Evolutionary conservation across 2,329 filamentous ascomycete species (phyloP).

Genomic region (Alternaria arborescens): DNA sequence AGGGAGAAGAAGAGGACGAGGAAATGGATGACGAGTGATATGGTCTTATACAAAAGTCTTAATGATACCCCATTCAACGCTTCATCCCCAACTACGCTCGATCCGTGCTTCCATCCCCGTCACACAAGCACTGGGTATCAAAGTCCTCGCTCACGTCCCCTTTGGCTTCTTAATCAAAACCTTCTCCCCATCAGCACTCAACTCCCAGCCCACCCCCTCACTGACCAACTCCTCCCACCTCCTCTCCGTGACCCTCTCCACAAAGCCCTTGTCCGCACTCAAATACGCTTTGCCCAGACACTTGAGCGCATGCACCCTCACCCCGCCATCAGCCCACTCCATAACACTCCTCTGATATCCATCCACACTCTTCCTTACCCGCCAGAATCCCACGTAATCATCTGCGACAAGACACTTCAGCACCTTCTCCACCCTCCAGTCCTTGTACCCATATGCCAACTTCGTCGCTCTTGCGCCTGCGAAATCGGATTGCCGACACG

Average conservation of each 20-base stretch:
- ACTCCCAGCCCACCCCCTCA: slow-evolving; percentile 85
- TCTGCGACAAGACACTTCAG: slow-evolving; percentile 78
- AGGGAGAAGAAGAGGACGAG: slow-evolving; percentile 57
- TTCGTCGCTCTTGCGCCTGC: slow-evolving; percentile 75
- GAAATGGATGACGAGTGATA: slow-evolving; percentile 55
- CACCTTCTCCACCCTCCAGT: slow-evolving; percentile 73
- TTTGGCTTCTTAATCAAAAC: slow-evolving; percentile 78
- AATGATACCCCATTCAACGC: slow-evolving; percentile 47
- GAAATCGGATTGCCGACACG: slow-evolving; percentile 81
- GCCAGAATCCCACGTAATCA: slow-evolving; percentile 83
- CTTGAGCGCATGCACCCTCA: slow-evolving; percentile 81
- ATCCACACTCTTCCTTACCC: slow-evolving; percentile 75
- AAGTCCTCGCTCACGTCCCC: slow-evolving; percentile 42
- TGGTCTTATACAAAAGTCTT: slow-evolving; percentile 14
- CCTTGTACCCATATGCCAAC: slow-evolving; percentile 67
- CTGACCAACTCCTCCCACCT: slow-evolving; percentile 76
- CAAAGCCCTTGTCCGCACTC: slow-evolving; percentile 70
- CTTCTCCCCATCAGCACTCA: slow-evolving; percentile 67
- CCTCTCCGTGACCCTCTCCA: slow-evolving; percentile 73
- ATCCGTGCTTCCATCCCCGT: background rate
- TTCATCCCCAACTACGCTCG: background rate
- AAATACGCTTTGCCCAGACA: slow-evolving; percentile 86
- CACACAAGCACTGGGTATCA: background rate
- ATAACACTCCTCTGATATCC: slow-evolving; percentile 81
- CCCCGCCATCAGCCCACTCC: slow-evolving; percentile 78